Conservation (phyloP, 1,139 yeast genomes). For the Blastobotrys indianensis region DNA sequence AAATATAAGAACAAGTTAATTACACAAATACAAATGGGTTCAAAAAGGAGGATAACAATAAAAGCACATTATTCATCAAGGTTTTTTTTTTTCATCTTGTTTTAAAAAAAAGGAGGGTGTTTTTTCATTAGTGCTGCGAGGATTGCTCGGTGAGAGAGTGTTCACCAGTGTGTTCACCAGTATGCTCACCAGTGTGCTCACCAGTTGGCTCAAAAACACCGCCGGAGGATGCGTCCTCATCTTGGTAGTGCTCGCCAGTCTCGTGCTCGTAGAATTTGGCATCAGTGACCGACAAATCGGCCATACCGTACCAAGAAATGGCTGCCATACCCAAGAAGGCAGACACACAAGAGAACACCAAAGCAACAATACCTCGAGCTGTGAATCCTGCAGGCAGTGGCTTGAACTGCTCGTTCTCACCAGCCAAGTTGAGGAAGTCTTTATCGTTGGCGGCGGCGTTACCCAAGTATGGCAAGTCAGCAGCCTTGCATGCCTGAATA, state of each 20-base stretch:
- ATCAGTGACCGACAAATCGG: conserved; percentile 41
- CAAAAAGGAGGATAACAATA: background rate
- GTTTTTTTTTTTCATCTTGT: background rate
- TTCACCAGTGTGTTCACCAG: background rate
- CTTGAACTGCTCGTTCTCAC: conserved; percentile 61
- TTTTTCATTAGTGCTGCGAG: background rate
- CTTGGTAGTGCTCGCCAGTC: conserved; percentile 19
- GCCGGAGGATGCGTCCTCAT: conserved; percentile 9
- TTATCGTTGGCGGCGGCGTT: conserved; percentile 80
- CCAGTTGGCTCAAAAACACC: background rate
- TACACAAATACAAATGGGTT: too few relatives aligned
- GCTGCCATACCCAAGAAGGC: conserved; percentile 75
- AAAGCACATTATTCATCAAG: background rate
- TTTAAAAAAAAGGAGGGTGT: background rate
- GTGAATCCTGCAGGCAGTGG: conserved; percentile 84
- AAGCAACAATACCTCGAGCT: conserved; percentile 80
- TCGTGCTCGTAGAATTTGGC: conserved; percentile 20
- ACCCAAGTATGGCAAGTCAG: conserved; percentile 49
- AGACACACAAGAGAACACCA: conserved; percentile 69
- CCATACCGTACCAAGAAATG: conserved; percentile 76
- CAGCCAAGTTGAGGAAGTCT: conserved; percentile 59
- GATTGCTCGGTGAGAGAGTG: too few relatives aligned
- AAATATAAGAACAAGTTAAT: too few relatives aligned
- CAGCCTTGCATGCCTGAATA: conserved; percentile 51
- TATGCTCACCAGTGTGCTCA: background rate